Conservation (phyloP, 306 rosid genomes). For the Rosa chinensis region DNA sequence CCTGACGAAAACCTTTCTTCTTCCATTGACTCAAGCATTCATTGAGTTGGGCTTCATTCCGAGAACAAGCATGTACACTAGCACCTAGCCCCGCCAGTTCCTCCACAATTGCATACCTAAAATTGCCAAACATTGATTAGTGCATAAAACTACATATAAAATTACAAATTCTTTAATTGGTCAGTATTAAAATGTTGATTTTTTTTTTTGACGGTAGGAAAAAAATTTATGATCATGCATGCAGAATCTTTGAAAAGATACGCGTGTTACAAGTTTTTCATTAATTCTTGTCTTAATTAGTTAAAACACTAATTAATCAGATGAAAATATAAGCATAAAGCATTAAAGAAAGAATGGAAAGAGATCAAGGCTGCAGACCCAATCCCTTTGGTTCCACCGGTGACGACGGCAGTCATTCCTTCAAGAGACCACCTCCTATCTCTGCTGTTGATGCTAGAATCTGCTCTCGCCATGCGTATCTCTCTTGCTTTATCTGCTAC, state of each 20-base stretch:
- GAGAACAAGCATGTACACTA: slow-evolving; percentile 19
- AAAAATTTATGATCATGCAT: too few relatives aligned
- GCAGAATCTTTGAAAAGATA: too few relatives aligned
- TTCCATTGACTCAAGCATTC: slow-evolving; percentile 31
- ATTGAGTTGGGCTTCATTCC: slow-evolving; percentile 16
- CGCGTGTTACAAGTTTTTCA: too few relatives aligned
- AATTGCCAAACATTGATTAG: too few relatives aligned
- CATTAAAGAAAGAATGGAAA: neutral
- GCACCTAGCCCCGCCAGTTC: slow-evolving; percentile 35
- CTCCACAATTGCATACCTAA: slow-evolving; percentile 35
- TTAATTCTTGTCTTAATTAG: too few relatives aligned
- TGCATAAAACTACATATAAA: too few relatives aligned
- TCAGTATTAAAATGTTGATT: too few relatives aligned
- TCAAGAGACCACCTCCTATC: neutral
- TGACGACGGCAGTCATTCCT: neutral
- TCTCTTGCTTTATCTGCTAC: too few relatives aligned
- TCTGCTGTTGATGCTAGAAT: neutral
- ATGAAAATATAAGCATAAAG: too few relatives aligned
- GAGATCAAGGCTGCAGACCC: neutral
- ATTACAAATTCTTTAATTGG: neutral
- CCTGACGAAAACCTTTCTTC: slow-evolving; percentile 21
- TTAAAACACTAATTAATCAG: too few relatives aligned
- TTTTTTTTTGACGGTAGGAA: too few relatives aligned
- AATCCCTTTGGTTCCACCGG: neutral
- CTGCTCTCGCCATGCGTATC: neutral